Base-by-base conservation (phyloP, 345 rosid species). In the Turritis glabra region DNA sequence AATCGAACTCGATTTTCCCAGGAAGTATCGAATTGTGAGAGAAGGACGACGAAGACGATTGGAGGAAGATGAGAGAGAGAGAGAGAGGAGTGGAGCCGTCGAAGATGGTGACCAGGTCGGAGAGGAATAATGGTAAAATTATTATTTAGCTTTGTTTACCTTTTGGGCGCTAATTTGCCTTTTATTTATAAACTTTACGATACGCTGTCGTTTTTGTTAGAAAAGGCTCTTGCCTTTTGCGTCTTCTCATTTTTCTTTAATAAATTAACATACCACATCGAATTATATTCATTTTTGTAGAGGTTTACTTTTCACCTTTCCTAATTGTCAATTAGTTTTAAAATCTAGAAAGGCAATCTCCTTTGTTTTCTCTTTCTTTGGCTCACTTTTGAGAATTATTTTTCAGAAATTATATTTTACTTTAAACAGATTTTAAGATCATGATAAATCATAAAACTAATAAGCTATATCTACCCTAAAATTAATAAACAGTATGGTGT, bases 121-220 rank as follows among this genome's bases (percentile, higher is more conserved):
- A 60, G 50, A 22, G 8, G 27, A 35, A 55, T 47, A 51, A 63
- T 3, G 56, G 69, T 68, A 63, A 72, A 29, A 47, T 23, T 3
- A 21, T 3, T 15, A 10, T 15, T 51, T 40, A 2, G n/a, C n/a
- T 22, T 55, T 8, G 40, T 65, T 71, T 15, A 41, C 50, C 69
- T 72, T 58, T 77, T 66, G 26, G 73, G 77, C 77, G 77, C 77
- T 71, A 71, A 58, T 22, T 57, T 11, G 5, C 2, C 12, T 47
- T 46, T 0, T 40, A 56, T 71, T 64, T 77, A 77, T 72, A 58
- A 51, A 4, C 50, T 26, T 19, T n/a, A 0, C 0, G 3, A 57
- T 71, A 65, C 77, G 80, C 0, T 0, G 50, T 1, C 77, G 77
- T 77, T 72, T 29, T 62, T 53, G 48, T 52, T 40, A 3, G 1